These are phyloP conservation scores for Aureobasidium sp. DNA, from an alignment of 2,329 filamentous ascomycete species.

Conservation along the genomic window DNA sequence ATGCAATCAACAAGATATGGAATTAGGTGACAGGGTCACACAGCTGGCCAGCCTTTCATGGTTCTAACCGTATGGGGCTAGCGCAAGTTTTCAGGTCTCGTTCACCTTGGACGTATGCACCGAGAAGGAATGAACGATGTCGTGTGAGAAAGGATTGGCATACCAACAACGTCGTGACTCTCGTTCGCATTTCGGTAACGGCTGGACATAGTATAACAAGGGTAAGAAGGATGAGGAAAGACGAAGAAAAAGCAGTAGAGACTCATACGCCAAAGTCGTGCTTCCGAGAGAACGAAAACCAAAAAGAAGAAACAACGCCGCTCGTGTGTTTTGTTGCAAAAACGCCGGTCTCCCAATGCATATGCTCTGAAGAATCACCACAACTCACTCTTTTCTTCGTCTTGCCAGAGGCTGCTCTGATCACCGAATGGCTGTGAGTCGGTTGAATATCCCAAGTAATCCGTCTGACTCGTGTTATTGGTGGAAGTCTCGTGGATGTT, in stretches of 20 bases:
- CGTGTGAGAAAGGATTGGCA: background rate
- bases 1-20: no score
- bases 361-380: background rate
- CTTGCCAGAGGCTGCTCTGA: conserved; percentile 23
- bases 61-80: background rate
- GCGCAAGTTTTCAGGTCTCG: background rate
- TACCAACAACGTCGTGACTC: background rate
- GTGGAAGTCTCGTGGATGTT: background rate
- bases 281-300: background rate
- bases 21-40: background rate
- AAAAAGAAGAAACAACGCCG: background rate
- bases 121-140: background rate
- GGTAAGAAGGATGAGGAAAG: background rate
- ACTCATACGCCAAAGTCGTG: background rate
- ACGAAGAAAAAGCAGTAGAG: no score
- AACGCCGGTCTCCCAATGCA: conserved; percentile 1
- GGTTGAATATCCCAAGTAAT: conserved; percentile 27
- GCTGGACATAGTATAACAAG: background rate
- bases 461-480: conserved; percentile 13
- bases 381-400: conserved; percentile 15
- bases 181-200: background rate
- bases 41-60: fast-evolving
- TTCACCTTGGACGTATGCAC: no score
- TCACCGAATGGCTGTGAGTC: conserved; percentile 19
- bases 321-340: background rate